These are phyloP conservation scores for Rhodamnia argentea DNA, from an alignment of 345 rosid genomes.

Conservation along the genomic window DNA sequence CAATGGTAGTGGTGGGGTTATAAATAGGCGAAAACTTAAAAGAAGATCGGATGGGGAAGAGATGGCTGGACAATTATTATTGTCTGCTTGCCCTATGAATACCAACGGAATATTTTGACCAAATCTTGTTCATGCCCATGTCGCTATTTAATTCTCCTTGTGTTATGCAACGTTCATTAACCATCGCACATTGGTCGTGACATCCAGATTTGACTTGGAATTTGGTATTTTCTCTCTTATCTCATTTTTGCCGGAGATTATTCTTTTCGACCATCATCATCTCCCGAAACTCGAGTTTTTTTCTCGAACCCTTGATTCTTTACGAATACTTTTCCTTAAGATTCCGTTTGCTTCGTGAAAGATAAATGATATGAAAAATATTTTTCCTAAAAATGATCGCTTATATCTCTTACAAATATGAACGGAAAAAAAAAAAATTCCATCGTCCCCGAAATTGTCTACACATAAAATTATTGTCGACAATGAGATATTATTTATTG, in stretches of 20 bases:
- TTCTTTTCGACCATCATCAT: background rate
- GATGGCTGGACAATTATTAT: background rate
- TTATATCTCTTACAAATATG: no score
- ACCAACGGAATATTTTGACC: background rate
- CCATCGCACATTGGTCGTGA: background rate
- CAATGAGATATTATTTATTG: no score
- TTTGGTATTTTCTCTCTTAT: background rate
- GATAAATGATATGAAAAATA: no score
- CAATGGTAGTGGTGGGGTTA: background rate
- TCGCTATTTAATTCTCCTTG: background rate
- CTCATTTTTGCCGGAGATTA: background rate
- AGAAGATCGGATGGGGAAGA: background rate
- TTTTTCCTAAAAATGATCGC: no score
- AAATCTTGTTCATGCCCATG: background rate
- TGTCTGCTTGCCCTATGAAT: background rate
- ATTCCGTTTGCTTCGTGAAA: no score
- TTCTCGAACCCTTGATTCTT: background rate
- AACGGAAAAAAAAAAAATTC: no score
- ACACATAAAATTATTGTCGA: no score
- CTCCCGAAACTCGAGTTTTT: background rate
- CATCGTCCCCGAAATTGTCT: no score
- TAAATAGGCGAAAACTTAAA: background rate
- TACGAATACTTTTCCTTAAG: background rate
- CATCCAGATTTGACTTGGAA: background rate
- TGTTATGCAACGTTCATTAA: background rate